These are phyloP conservation scores for Pseudogymnoascus sp. DNA, from an alignment of 2,329 filamentous ascomycete species.

Conservation along the genomic window DNA sequence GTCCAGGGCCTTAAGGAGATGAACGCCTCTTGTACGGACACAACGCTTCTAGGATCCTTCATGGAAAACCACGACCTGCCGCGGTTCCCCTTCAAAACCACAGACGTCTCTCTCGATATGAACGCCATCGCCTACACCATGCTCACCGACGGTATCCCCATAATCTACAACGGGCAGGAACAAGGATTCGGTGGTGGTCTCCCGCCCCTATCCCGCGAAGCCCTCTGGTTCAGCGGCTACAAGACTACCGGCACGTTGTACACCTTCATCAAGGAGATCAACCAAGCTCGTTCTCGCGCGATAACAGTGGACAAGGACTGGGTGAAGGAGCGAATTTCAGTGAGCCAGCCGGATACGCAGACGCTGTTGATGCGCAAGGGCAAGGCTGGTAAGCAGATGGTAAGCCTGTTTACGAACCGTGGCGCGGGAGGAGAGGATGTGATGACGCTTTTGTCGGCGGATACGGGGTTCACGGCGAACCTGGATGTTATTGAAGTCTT, in stretches of 20 bases:
- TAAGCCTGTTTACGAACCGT: background rate
- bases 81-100: constrained; percentile 28
- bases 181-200: constrained; percentile 34
- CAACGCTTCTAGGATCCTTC: constrained; percentile 31
- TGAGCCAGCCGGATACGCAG: background rate
- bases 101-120: constrained; percentile 27
- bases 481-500: background rate
- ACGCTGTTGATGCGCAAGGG: background rate
- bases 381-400: background rate
- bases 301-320: background rate
- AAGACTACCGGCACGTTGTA: constrained; percentile 31
- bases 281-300: constrained; percentile 31
- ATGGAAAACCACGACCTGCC: constrained; percentile 36
- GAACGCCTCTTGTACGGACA: constrained; percentile 27
- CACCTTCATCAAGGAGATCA: constrained; percentile 31
- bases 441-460: background rate
- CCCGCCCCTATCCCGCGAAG: constrained; percentile 36
- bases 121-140: constrained; percentile 41
- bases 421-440: background rate
- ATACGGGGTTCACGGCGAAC: background rate
- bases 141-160: constrained; percentile 41
- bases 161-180: constrained; percentile 44
- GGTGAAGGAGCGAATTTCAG: background rate
- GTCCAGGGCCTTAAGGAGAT: background rate
- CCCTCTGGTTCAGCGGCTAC: constrained; percentile 35